Percentiles rank a stretch among this genome's conserved stretches.
These are phyloP conservation scores for Aspergillus puulaauensis DNA, from an alignment of 2,329 filamentous ascomycete species.

Conservation along the genomic window DNA sequence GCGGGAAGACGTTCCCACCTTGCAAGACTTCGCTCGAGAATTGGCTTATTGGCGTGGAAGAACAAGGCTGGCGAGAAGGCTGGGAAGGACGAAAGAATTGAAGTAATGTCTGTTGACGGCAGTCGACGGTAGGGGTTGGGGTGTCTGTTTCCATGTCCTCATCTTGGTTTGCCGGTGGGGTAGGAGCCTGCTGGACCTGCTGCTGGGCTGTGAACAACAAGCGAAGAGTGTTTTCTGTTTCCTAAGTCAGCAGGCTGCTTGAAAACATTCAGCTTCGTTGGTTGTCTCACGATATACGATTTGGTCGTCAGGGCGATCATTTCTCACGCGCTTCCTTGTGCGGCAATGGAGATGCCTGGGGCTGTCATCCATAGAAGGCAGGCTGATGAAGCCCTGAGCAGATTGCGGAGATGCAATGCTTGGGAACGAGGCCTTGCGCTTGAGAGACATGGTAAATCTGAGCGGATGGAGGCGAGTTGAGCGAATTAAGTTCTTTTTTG, in stretches of 20 bases:
- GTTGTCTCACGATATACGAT: slow-evolving; percentile 53
- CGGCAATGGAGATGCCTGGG: slow-evolving; percentile 53
- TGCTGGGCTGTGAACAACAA: slow-evolving; percentile 44
- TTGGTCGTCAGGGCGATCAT: slow-evolving; percentile 58
- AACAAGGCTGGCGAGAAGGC: slow-evolving; percentile 16
- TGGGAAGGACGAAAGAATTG: slow-evolving; percentile 39
- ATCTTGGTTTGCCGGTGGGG: slow-evolving; percentile 16
- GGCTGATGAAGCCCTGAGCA: slow-evolving; percentile 22
- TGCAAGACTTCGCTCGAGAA: slow-evolving; percentile 21
- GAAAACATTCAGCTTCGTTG: background rate
- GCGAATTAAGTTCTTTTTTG: background rate
- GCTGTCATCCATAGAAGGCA: slow-evolving; percentile 31
- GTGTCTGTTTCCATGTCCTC: slow-evolving; percentile 27
- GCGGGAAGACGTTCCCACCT: slow-evolving; percentile 18
- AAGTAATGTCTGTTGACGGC: slow-evolving; percentile 41
- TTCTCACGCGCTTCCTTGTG: slow-evolving; percentile 59
- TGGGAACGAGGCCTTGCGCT: slow-evolving; percentile 59
- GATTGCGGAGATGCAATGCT: slow-evolving; percentile 42
- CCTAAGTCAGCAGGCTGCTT: slow-evolving; percentile 17
- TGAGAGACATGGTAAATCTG: slow-evolving; percentile 50
- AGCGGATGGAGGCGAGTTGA: background rate
- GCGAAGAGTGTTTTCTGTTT: slow-evolving; percentile 41
- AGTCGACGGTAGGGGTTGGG: slow-evolving; percentile 31
- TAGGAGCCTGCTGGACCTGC: slow-evolving; percentile 23
- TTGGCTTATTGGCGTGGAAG: slow-evolving; percentile 16